Evolutionary conservation across 352 stramenopile species (phyloP).

Genomic region (Globisporangium emineosum): DNA sequence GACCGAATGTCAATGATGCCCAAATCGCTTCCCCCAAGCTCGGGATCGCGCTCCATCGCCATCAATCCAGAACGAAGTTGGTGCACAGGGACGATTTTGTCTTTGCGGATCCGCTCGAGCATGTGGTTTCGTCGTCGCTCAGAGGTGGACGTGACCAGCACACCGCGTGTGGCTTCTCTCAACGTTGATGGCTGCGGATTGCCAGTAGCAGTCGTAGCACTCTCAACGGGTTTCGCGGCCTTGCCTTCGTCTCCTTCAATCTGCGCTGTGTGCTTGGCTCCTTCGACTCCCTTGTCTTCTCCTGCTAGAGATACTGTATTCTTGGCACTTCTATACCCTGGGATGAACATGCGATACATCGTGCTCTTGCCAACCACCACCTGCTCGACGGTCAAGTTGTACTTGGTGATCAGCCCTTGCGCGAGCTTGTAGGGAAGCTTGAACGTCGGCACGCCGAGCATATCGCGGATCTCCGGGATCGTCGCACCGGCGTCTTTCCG

Average conservation of each 20-base stretch:
- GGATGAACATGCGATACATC: constrained; percentile 83
- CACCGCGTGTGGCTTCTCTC: constrained; percentile 43
- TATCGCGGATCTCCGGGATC: constrained; percentile 76
- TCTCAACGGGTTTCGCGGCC: background rate
- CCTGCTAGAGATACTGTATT: too few species aligned
- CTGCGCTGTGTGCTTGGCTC: background rate
- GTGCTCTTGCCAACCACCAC: constrained; percentile 77
- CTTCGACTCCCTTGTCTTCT: background rate
- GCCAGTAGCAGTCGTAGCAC: constrained; percentile 4
- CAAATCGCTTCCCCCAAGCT: constrained; percentile 24
- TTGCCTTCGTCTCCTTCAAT: background rate
- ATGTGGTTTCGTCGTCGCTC: constrained; percentile 56
- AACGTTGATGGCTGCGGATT: constrained; percentile 51
- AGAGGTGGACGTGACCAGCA: constrained; percentile 51
- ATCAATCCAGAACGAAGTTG: constrained; percentile 56
- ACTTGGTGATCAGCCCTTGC: constrained; percentile 76
- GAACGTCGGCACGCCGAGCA: constrained; percentile 78
- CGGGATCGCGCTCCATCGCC: constrained; percentile 36
- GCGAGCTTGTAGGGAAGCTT: constrained; percentile 81
- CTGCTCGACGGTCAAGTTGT: constrained; percentile 74
- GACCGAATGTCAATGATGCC: constrained; percentile 64
- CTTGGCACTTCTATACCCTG: constrained; percentile 9
- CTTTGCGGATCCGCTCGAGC: constrained; percentile 43
- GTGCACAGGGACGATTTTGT: constrained; percentile 72
- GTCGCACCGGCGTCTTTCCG: constrained; percentile 49